Evolutionary conservation across 129 eudicot genomes (phyloP).

Genomic region (Pulicaria dysenterica): DNA sequence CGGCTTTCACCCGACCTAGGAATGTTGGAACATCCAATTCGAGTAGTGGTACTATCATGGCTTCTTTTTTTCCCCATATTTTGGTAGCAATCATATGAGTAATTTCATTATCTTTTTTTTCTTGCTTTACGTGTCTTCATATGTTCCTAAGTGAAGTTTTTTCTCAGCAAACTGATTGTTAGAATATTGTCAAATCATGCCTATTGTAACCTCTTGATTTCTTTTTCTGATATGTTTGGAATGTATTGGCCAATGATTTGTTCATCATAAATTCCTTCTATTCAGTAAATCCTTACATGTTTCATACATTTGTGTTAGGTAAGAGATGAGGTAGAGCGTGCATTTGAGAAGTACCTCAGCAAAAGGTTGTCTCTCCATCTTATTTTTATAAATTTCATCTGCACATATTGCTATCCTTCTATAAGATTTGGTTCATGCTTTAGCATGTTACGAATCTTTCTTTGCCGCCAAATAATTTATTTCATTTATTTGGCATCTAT

Average conservation of each 20-base stretch:
- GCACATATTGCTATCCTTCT: no score
- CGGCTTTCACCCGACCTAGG: constrained; percentile 31
- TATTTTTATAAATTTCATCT: constrained; percentile 10
- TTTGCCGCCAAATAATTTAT: no score
- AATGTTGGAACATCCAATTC: constrained; percentile 59
- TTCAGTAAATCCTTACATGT: constrained; percentile 5
- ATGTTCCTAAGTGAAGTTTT: background rate
- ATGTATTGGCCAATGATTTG: background rate
- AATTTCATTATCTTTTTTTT: background rate
- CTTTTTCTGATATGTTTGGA: background rate
- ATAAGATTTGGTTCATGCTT: no score
- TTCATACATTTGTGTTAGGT: constrained; percentile 48
- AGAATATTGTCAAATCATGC: background rate
- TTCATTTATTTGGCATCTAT: background rate
- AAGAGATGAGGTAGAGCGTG: constrained; percentile 54
- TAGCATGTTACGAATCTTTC: no score
- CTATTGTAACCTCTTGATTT: background rate
- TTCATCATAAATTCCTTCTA: constrained; percentile 13
- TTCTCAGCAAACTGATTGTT: no score
- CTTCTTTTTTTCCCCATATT: constrained; percentile 1
- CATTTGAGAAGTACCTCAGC: constrained; percentile 31
- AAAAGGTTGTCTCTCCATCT: constrained; percentile 47
- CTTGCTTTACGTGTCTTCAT: background rate
- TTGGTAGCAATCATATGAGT: background rate
- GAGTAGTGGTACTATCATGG: constrained; percentile 47